Conservation (phyloP, 352 stramenopile genomes). For the Phytophthora foliorum region DNA sequence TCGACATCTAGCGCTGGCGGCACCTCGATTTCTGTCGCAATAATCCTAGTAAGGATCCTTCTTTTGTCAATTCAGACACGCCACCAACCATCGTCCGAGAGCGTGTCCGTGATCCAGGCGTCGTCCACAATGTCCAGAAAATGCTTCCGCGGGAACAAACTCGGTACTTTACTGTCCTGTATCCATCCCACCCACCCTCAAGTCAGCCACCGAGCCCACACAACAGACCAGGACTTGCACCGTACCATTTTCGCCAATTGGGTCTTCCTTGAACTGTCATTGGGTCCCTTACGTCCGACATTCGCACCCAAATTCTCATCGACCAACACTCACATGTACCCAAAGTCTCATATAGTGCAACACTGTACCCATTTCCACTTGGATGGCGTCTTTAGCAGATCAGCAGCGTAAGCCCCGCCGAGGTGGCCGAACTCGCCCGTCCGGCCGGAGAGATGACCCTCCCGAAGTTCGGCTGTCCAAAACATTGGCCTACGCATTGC, state of each 20-base stretch:
- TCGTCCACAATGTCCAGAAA: conserved; percentile 88
- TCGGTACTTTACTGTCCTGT: conserved; percentile 79
- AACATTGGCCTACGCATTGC: conserved; percentile 77
- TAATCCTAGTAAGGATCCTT: neutral
- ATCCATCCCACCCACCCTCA: neutral
- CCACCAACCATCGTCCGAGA: conserved; percentile 87
- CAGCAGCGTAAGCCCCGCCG: conserved; percentile 20
- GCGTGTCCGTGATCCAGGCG: conserved; percentile 79
- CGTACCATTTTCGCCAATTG: conserved; percentile 4
- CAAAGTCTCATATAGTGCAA: neutral
- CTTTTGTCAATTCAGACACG: conserved; percentile 25
- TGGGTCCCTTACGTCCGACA: too few species aligned
- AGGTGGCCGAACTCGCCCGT: conserved; percentile 30
- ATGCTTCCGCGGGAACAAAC: conserved; percentile 73
- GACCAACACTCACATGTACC: conserved; percentile 5
- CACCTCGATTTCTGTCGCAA: conserved; percentile 73
- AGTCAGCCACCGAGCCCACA: neutral
- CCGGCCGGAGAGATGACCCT: conserved; percentile 46
- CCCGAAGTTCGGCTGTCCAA: conserved; percentile 82
- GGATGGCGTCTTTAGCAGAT: conserved; percentile 18
- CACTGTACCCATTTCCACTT: conserved; percentile 8
- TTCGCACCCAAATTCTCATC: neutral
- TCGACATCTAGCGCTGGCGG: conserved; percentile 65
- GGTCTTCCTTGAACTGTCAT: neutral
- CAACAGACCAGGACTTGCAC: neutral